Conservation (phyloP, 768 basidiomycete genomes). For the Chlorophyllum brunneum region DNA sequence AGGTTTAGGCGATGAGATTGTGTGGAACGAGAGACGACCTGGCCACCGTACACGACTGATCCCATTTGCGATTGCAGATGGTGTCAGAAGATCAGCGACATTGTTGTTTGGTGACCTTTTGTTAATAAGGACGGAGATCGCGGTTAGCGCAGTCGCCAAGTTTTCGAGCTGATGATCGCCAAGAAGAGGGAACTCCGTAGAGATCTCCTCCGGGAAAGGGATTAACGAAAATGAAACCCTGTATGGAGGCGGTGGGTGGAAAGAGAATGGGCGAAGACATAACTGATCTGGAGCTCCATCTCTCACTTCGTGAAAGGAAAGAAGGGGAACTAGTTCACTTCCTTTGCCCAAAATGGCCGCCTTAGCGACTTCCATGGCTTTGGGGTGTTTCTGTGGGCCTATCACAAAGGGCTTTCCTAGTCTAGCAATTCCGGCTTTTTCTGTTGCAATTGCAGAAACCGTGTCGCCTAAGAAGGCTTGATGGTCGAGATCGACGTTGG, state of each 20-base stretch:
- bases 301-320: slow-evolving; percentile 35
- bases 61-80: slow-evolving; percentile 49
- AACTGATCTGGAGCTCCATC: slow-evolving; percentile 29
- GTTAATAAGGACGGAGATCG: slow-evolving; percentile 51
- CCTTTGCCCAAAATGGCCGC: slow-evolving; percentile 44
- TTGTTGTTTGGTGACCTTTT: slow-evolving; percentile 19
- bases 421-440: slow-evolving; percentile 83
- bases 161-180: slow-evolving; percentile 88
- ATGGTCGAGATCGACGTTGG: slow-evolving; percentile 90
- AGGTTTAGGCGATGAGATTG: slow-evolving; percentile 22
- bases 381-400: slow-evolving; percentile 53
- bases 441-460: slow-evolving; percentile 65
- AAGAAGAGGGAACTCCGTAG: slow-evolving; percentile 56
- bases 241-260: slow-evolving; percentile 34
- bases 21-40: slow-evolving; percentile 77
- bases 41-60: slow-evolving; percentile 67
- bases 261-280: slow-evolving; percentile 17
- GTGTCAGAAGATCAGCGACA: slow-evolving; percentile 37
- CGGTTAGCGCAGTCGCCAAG: slow-evolving; percentile 61
- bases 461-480: slow-evolving; percentile 84
- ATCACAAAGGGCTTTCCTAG: slow-evolving; percentile 58
- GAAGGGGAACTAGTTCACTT: slow-evolving; percentile 29
- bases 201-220: slow-evolving; percentile 41
- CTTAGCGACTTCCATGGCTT: slow-evolving; percentile 47
- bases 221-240: slow-evolving; percentile 40